Conservation (phyloP, 2,329 filamentous ascomycete genomes). For the Hypoxylon sp. region DNA sequence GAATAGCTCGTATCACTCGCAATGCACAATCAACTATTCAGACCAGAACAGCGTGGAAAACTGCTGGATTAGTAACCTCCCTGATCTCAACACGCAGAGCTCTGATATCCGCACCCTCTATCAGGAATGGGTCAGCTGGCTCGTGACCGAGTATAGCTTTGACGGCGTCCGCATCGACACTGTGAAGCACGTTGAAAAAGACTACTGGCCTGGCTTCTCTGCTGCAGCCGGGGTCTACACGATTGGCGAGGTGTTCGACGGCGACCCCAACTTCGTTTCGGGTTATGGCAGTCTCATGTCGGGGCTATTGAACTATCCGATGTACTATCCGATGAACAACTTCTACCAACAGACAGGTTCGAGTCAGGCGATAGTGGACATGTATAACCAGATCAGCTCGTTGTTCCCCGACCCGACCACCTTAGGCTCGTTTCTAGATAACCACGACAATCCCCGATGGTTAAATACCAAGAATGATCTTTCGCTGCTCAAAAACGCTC, state of each 20-base stretch:
- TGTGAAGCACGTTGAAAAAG: constrained; percentile 72
- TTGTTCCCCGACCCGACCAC: constrained; percentile 61
- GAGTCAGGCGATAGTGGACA: constrained; percentile 58
- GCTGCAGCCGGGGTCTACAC: constrained; percentile 70
- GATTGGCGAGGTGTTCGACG: constrained; percentile 72
- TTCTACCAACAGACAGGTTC: constrained; percentile 59
- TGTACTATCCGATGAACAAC: constrained; percentile 53
- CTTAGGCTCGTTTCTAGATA: constrained; percentile 69
- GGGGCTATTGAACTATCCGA: constrained; percentile 74
- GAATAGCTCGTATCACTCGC: constrained; percentile 71
- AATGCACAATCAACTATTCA: constrained; percentile 70
- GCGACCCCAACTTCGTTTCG: constrained; percentile 65
- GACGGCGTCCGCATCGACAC: constrained; percentile 74
- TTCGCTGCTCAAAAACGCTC: constrained; percentile 71
- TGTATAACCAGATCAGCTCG: constrained; percentile 56
- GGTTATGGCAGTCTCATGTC: constrained; percentile 68
- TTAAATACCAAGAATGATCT: constrained; percentile 66
- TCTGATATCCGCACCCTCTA: constrained; percentile 64
- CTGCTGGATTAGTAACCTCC: constrained; percentile 72
- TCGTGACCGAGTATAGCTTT: constrained; percentile 73
- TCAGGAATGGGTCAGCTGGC: constrained; percentile 70
- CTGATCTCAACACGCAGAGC: constrained; percentile 72
- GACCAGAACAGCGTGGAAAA: constrained; percentile 63
- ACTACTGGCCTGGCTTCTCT: constrained; percentile 70
- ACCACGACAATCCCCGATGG: constrained; percentile 72